Base-by-base conservation (phyloP, 257 asterid species). In the Rauvolfia tetraphylla region DNA sequence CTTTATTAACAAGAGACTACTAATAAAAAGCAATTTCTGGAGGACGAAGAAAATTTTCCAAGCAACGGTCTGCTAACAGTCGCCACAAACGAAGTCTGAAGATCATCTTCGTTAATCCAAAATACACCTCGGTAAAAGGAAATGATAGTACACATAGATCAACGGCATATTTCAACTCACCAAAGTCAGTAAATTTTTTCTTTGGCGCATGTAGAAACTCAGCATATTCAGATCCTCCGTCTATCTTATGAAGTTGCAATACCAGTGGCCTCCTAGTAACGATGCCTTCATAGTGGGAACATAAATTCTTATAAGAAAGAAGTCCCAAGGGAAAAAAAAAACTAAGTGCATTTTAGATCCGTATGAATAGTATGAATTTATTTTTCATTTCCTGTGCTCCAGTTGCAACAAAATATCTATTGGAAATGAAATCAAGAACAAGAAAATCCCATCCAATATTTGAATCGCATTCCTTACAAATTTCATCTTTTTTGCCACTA, bases 241-340 rank as follows among this genome's bases (percentile, higher is more conserved):
- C 98, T 0, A 82, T 95, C 77, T 95, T 91, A 82, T 95, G 99
- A 68, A 95, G 93, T 87, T 95, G 99, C 91, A 95, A 79, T 58
- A 92, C 99, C 93, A 95, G 77, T 39, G 99, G 99, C 85, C 99
- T 91, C 90, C 99, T 91, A 5, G 99, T 95, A 72, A 92, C 99
- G 70, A 95, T 95, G 54, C 99, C 99, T 95, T 73, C 18, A 68
- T 74, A 79, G 53, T 70, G 58, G 76, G 25, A 79, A 65, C 14
- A 57, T 49, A 79, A 54, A 63, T 61, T 67, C 73, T 74, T 66
- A 70, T 17, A 29, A 27, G 41, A 49, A 49, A 34, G 49, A 66
- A 38, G 23, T 33, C 49, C 48, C 11, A 22, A 25, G 5, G 7
- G 36, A 36, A 20, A 15, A 5, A 65, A 36, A 36, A 15, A 66